These are phyloP conservation scores for Psilocybe sp. DNA, from an alignment of 768 basidiomycete species.

Conservation along the genomic window DNA sequence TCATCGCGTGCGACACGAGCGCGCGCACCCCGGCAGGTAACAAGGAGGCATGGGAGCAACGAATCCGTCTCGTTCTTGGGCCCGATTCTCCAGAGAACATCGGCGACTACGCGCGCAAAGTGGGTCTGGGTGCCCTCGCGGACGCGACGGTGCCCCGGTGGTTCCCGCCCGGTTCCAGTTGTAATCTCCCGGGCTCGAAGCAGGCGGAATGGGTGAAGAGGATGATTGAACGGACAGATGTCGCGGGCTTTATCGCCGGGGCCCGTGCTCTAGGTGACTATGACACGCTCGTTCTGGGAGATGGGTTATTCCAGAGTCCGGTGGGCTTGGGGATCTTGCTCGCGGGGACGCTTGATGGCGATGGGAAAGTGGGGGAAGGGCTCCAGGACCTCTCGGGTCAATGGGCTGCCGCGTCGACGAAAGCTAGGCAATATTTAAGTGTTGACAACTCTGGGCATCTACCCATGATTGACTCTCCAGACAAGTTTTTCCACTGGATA, in stretches of 20 bases:
- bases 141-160: slow-evolving; percentile 42
- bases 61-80: slow-evolving; percentile 36
- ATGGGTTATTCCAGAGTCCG: slow-evolving; percentile 17
- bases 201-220: slow-evolving; percentile 26
- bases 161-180: slow-evolving; percentile 39
- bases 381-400: slow-evolving; percentile 29
- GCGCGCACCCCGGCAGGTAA: slow-evolving; percentile 44
- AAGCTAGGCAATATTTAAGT: slow-evolving; percentile 6
- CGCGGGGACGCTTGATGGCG: slow-evolving; percentile 47
- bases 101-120: slow-evolving; percentile 25
- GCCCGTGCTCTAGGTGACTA: slow-evolving; percentile 45
- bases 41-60: slow-evolving; percentile 45
- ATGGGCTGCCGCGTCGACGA: slow-evolving; percentile 27
- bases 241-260: slow-evolving; percentile 44
- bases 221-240: slow-evolving; percentile 38
- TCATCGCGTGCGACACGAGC: slow-evolving; percentile 49
- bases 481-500: slow-evolving; percentile 35
- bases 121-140: slow-evolving; percentile 41
- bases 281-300: slow-evolving; percentile 19
- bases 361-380: slow-evolving; percentile 40
- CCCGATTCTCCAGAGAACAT: slow-evolving; percentile 11
- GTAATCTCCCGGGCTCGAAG: slow-evolving; percentile 2
- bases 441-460: slow-evolving; percentile 42
- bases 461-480: slow-evolving; percentile 51
- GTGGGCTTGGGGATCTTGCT: slow-evolving; percentile 38